A percentile compares a stretch with the other conserved stretches of the same genome.
Conservation (phyloP, 441 rosid species). For the Codiaeum variegatum region DNA sequence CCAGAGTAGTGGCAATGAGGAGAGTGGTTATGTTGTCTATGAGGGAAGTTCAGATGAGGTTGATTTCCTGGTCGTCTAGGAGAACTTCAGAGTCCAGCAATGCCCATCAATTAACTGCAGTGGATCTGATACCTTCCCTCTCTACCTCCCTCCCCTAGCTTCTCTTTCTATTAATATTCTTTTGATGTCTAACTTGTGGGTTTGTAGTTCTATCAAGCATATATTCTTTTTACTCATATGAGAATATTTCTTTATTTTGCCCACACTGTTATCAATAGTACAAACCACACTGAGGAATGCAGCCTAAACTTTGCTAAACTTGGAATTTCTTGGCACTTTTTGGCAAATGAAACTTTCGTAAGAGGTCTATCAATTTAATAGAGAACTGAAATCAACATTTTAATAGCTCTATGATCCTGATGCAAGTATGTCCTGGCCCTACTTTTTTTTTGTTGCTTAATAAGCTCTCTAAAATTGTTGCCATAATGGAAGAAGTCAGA, state of each 20-base stretch:
- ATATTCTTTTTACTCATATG: neutral
- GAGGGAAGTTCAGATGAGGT: conserved; percentile 73
- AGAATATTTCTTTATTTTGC: neutral
- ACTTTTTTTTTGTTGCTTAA: neutral
- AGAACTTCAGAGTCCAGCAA: conserved; percentile 15
- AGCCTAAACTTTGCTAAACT: neutral
- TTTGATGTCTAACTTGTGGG: neutral
- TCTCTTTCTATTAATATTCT: neutral
- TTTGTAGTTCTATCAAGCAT: neutral
- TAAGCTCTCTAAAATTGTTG: neutral
- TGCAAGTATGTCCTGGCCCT: neutral
- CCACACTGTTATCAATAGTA: too few relatives aligned
- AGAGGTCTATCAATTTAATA: neutral
- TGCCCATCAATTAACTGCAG: conserved; percentile 5
- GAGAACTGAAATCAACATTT: neutral
- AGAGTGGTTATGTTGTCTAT: conserved; percentile 39
- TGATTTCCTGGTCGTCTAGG: conserved; percentile 43
- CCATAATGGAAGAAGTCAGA: neutral
- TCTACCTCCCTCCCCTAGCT: too few relatives aligned
- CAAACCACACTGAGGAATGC: neutral
- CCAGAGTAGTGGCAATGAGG: conserved; percentile 66
- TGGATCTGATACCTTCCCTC: conserved; percentile 21
- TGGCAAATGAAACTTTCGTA: neutral
- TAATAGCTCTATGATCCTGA: neutral
- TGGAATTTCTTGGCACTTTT: neutral